These are phyloP conservation scores for Boeremia exigua DNA, from an alignment of 2,329 filamentous ascomycete genomes.

Conservation along the genomic window DNA sequence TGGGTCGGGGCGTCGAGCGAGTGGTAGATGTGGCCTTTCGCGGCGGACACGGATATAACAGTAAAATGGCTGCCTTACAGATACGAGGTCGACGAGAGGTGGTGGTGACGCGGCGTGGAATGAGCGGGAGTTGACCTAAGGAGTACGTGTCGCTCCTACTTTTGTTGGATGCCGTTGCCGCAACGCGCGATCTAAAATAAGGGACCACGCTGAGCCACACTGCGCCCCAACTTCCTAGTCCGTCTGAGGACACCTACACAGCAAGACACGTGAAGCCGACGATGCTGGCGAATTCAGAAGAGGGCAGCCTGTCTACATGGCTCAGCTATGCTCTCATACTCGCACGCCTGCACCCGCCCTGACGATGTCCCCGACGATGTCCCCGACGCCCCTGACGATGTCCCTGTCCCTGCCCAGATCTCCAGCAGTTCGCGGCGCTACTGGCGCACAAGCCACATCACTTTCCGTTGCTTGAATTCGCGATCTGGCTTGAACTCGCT, in stretches of 20 bases:
- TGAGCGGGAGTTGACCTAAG: constrained; percentile 13
- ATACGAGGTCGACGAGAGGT: constrained; percentile 7
- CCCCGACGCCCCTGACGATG: background rate
- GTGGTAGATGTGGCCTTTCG: constrained; percentile 41
- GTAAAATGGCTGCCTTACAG: constrained; percentile 39
- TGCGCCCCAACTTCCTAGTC: constrained; percentile 11
- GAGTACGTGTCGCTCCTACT: constrained; percentile 16
- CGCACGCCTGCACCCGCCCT: constrained; percentile 7
- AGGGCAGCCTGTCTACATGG: constrained; percentile 5
- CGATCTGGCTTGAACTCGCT: constrained; percentile 23
- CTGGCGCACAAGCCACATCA: constrained; percentile 39
- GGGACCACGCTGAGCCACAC: constrained; percentile 11
- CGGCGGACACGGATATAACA: constrained; percentile 13
- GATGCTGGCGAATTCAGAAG: background rate
- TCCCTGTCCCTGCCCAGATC: constrained; percentile 7
- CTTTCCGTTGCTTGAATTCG: constrained; percentile 30
- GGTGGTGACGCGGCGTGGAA: constrained; percentile 34
- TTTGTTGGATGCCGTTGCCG: constrained; percentile 4
- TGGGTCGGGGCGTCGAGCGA: background rate
- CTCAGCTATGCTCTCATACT: too few species aligned
- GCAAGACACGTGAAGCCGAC: too few species aligned
- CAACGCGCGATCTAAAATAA: constrained; percentile 13
- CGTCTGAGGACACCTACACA: constrained; percentile 9
- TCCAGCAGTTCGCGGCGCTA: constrained; percentile 30
- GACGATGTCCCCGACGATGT: too few species aligned